A percentile compares a stretch with the other conserved stretches of the same genome.
phyloP scores from a whole-genome alignment of 371 early-diverging fungal genomes.

The Funneliformis caledonium region DNA sequence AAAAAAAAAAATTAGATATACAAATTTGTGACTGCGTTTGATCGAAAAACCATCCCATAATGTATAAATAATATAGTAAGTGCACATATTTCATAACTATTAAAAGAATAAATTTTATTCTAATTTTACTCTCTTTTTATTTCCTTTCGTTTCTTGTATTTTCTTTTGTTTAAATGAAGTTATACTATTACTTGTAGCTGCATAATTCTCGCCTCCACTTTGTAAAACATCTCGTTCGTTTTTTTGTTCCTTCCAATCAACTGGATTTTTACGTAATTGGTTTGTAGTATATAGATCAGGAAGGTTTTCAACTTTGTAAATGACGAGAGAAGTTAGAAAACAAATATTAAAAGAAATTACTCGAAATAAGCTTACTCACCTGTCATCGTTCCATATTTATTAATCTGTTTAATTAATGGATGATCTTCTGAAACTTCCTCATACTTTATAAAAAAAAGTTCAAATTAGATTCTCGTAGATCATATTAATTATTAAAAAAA shows the following conservation, averaged over 20 bases:
- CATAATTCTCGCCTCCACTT: background rate
- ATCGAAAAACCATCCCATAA: no score
- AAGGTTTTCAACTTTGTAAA: constrained; percentile 8
- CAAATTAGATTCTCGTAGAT: background rate
- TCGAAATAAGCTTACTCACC: background rate
- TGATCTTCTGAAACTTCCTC: constrained; percentile 16
- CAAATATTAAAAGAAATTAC: background rate
- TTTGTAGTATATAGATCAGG: constrained; percentile 34
- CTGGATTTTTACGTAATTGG: constrained; percentile 35
- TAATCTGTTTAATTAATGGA: constrained; percentile 28
- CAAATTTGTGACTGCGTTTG: no score
- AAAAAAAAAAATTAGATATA: no score
- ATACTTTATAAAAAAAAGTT: constrained; percentile 12
- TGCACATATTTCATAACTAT: no score
- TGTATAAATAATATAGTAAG: no score
- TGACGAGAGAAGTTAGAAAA: background rate
- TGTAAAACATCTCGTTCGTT: background rate
- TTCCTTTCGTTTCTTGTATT: background rate
- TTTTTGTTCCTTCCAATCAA: constrained; percentile 34
- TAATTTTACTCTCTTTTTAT: background rate
- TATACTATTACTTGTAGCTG: background rate
- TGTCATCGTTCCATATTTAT: constrained; percentile 25
- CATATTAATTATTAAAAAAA: background rate
- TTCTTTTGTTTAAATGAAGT: background rate
- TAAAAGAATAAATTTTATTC: background rate